Base-by-base conservation (phyloP, 23 red algal species). In the Gracilaria gracilis region DNA sequence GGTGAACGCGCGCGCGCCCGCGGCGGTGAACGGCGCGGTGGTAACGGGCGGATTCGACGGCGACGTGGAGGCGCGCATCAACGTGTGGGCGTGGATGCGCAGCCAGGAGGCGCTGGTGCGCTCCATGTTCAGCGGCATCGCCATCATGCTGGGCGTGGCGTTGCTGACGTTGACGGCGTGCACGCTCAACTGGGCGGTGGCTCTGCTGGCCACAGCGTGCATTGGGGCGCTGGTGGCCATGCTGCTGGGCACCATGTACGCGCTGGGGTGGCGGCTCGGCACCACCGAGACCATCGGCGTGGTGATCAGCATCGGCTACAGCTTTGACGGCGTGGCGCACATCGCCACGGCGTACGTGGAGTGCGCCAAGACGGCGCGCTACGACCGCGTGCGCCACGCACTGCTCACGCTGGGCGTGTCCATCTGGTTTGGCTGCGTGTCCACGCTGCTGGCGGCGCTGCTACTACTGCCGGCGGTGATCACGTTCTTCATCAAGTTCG, bases 401-500 rank as follows among this genome's bases (percentile, higher is more conserved):
- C 80, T 96, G 20, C 91, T 88, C 19, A 88, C 91, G n/a, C 58
- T 91, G 21, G 94, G 94, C 4, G 78, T 96, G 37, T 88, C 82
- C 23, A 80, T 96, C 21, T 67, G 84, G 75, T 83, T 80, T 75
- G 94, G 94, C 13, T 78, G 57, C 2, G 23, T 96, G 16, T 80
- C 94, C 21, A 91, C 86, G 54, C 67, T 96, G 54, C 13, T 78
- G 14, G 71, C 94, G 20, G 40, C 49, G 7, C 47, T 80, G 25
- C 58, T 96, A 54, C 82, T 96, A 16, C 89, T 90, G 17, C 54
- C 76, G 42, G 87, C 88, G 27, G 80, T 82, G 17, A 91, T 96
- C 54, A 66, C 91, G 34, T 96, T 96, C 80, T 96, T 96, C 47
- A 24, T 57, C 20, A 91, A 91, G 37, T 96, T 96, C 79, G 94